Evolutionary conservation across 2,329 filamentous ascomycete species (phyloP).

Genomic region (Verticillium zaregamsianum): DNA sequence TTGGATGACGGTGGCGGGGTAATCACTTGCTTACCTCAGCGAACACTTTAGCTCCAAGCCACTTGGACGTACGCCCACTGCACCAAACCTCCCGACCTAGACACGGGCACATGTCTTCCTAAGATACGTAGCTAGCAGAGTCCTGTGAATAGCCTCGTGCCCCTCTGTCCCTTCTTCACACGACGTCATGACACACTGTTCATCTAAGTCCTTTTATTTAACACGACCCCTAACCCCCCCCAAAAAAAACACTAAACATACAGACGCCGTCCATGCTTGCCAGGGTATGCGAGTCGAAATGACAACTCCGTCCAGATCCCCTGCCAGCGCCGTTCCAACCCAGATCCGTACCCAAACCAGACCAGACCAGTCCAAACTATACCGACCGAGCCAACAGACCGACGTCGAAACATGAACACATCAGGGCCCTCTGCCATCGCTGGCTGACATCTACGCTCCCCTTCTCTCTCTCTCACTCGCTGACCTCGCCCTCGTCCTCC

Average conservation of each 20-base stretch:
- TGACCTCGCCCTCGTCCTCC: constrained; percentile 10
- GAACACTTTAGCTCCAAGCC: neutral
- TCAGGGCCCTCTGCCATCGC: constrained; percentile 1
- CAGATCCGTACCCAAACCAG: neutral
- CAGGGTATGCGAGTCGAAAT: neutral
- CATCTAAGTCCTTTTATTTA: neutral
- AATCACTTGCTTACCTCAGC: neutral
- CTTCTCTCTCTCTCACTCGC: constrained; percentile 5
- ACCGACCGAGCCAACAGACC: neutral
- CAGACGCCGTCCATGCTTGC: neutral
- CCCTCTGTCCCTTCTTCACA: neutral
- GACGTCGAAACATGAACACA: constrained; percentile 1
- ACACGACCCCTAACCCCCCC: neutral
- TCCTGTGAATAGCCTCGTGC: too few relatives aligned
- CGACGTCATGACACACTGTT: neutral
- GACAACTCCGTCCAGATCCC: neutral
- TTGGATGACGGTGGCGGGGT: neutral
- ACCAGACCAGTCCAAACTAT: neutral
- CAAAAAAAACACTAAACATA: neutral
- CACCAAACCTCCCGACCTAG: too few relatives aligned
- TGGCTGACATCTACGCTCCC: neutral
- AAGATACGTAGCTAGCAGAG: too few relatives aligned
- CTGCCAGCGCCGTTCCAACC: neutral
- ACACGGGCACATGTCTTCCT: too few relatives aligned
- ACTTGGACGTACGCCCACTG: too few relatives aligned